Evolutionary conservation across 192 early-diverging fungal genomes (phyloP).

Genomic region (Linnemannia zychae): DNA sequence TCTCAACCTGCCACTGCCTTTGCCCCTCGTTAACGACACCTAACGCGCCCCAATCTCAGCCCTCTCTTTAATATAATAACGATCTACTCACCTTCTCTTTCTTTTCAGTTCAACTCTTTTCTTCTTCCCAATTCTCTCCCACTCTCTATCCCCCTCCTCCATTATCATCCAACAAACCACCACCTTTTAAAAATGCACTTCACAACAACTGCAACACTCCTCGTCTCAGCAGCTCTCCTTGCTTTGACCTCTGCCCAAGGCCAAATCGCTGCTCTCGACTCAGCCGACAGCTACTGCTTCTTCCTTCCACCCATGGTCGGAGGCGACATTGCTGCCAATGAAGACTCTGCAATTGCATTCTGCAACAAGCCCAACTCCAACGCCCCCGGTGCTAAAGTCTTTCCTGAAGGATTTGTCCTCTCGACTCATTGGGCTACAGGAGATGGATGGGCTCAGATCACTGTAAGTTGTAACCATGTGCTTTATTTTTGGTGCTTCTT

Average conservation of each 20-base stretch:
- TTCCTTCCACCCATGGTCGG: slow-evolving; percentile 52
- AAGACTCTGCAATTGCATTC: slow-evolving; percentile 60
- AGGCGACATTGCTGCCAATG: slow-evolving; percentile 58
- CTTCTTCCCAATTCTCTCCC: neutral
- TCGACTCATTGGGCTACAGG: slow-evolving; percentile 58
- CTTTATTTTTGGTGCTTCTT: neutral
- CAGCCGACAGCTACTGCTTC: slow-evolving; percentile 39
- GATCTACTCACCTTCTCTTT: no score
- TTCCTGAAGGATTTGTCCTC: slow-evolving; percentile 60
- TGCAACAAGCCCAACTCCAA: slow-evolving; percentile 58
- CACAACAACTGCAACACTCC: neutral
- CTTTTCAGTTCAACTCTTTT: no score
- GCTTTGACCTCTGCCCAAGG: slow-evolving; percentile 35
- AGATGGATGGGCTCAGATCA: slow-evolving; percentile 65
- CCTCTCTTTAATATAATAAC: no score
- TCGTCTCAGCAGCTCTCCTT: neutral
- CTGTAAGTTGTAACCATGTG: slow-evolving; percentile 41
- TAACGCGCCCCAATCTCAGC: no score
- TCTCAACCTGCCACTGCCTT: no score
- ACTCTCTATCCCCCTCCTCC: neutral
- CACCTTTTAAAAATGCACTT: slow-evolving; percentile 3
- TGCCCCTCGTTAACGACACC: no score
- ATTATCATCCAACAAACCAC: neutral
- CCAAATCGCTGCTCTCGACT: slow-evolving; percentile 36
- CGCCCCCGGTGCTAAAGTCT: slow-evolving; percentile 56